Base-by-base conservation (phyloP, 176 grass and related monocot species). In the Bromus sterilis region DNA sequence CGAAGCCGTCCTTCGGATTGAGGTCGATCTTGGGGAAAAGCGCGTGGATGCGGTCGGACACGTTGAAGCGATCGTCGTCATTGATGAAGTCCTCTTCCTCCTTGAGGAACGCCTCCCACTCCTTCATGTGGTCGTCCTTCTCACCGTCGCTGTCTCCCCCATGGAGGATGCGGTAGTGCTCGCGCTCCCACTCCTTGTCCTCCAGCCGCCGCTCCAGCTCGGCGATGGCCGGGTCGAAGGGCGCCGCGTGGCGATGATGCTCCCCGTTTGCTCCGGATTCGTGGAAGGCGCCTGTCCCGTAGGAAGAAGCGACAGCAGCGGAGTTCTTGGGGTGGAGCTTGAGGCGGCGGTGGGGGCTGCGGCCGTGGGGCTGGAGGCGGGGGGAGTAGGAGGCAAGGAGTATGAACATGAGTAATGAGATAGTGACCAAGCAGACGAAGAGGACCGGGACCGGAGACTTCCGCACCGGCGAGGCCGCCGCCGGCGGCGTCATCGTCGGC, bases 81-180 rank as follows among this genome's bases (percentile, higher is more conserved):
- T 92, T 92, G 76, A 94, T 82, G 60, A 88, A 86, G 39, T 94
- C 86, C 80, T 97, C 85, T 34, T 93, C 84, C 41, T 88, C 86
- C 80, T 81, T 85, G 74, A 97, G 78, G 86, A 91, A 94, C 40
- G 90, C 89, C 83, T 97, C 94, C 89, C 94, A 97, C 31, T 88
- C 91, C 66, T 85, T 85, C 88, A 91, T 78, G 78, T 93, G 83
- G 42, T 77, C 87, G 75, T 89, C 90, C 34, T 71, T 49, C 8
- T 72, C 81, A 7, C 16, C 59, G 9, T 66, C 56, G 28, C 69
- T n/a, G n/a, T n/a, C n/a, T n/a, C n/a, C n/a, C n/a, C n/a, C 80
- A 32, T 91, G 81, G 57, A 87, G 83, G 66, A 92, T 37, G 79
- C 74, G 68, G 87, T 88, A 88, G 87, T 87, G 89, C 88, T 94